Conservation (phyloP, 768 basidiomycete genomes). For the Chlorophyllum brunneum region DNA sequence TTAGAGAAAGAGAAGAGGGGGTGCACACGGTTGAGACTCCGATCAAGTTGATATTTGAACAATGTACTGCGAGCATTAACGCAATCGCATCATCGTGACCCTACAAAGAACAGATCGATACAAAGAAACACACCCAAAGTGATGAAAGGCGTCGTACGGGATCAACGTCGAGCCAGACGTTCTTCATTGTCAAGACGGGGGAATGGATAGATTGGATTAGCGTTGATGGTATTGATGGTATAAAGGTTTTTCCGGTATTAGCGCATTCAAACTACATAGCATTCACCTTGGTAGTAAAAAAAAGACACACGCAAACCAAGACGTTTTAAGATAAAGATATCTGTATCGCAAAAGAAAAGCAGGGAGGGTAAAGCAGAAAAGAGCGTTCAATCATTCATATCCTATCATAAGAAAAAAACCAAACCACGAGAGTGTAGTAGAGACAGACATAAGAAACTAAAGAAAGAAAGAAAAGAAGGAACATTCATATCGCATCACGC, state of each 20-base stretch:
- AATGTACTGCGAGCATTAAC: constrained; percentile 71
- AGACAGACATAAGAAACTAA: background rate
- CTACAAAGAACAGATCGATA: constrained; percentile 30
- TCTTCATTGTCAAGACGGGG: constrained; percentile 19
- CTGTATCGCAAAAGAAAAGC: background rate
- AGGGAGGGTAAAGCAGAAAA: background rate
- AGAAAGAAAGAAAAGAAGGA: background rate
- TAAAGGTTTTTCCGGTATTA: no score
- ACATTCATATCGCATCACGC: background rate
- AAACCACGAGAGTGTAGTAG: background rate
- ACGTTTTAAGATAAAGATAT: background rate
- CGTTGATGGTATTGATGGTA: no score
- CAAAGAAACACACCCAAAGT: no score
- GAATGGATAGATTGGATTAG: background rate
- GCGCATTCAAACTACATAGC: no score
- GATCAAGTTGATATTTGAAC: constrained; percentile 60
- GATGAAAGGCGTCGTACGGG: constrained; percentile 40
- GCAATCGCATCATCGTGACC: constrained; percentile 91
- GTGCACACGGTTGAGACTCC: constrained; percentile 77
- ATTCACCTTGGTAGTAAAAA: no score
- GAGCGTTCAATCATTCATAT: background rate
- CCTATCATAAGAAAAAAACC: background rate
- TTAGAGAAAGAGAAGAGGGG: background rate
- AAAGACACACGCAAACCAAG: no score
- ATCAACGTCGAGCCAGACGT: constrained; percentile 65